Base-by-base conservation (phyloP, 148 eudicot genomes). In the Rhododendron griersonianum region DNA sequence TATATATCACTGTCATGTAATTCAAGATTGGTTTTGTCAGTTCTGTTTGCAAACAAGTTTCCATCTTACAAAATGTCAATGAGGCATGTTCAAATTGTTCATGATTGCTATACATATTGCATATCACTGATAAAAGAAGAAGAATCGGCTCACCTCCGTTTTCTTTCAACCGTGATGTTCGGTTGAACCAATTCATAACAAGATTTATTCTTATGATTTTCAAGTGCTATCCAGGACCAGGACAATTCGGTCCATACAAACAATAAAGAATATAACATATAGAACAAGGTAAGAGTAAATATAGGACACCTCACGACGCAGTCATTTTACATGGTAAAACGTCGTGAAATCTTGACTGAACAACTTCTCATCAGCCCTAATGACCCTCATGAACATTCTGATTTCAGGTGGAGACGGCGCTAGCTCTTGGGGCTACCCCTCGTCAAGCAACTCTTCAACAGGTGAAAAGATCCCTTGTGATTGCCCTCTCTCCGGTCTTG, bases 381-480 rank as follows among this genome's bases (percentile, higher is more conserved):
- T 9, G 57, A 2, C 21, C 76, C 28, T 19, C 2, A 8, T 41
- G 13, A 30, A 35, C 73, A 18, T 67, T 25, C 28, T 1, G 48
- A 33, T 81, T 3, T 89, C 63, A 96, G 99, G 99, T 95, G 33
- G 99, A 96, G 88, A 96, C 99, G 3, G 98, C 99, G 13, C 82
- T 96, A 77, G 99, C 99, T 7, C 90, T 96, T 0, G 99, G 99
- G 81, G 99, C 99, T 0, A 95, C 98, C 1, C 99, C 98, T 2
- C 87, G 96, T 0, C 96, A 96, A 81, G 98, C 99, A 11, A 93
- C 97, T 14, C 57, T 84, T 0, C 87, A 93, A 45, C 98, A 95
- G 80, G 98, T 96, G 87, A 95, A 93, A 84, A 88, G 99, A 79
- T 85, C 99, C 30, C 87, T 96, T 44, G 93, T 96, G 8, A 92